Percentiles rank a stretch among this genome's conserved stretches.
These are phyloP conservation scores for Cucurbita argyrosperma DNA, from an alignment of 306 rosid genomes.

Conservation along the genomic window DNA sequence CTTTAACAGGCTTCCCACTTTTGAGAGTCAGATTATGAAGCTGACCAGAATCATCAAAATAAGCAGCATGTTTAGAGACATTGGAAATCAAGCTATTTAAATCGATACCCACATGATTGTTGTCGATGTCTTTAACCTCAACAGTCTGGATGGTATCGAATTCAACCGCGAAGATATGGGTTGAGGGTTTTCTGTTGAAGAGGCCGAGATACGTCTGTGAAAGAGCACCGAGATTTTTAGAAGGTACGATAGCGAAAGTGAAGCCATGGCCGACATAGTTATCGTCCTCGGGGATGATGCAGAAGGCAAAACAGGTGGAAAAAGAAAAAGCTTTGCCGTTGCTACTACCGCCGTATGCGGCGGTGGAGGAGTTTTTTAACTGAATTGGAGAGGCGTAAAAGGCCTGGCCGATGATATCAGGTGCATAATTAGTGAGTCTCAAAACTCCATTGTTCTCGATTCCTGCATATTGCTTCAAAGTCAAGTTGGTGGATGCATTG, in stretches of 20 bases:
- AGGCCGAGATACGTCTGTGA: conserved; percentile 4
- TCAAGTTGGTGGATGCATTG: neutral
- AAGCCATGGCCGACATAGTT: conserved; percentile 5
- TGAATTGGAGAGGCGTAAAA: neutral
- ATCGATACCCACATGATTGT: conserved; percentile 15
- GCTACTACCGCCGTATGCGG: neutral
- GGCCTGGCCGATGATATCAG: neutral
- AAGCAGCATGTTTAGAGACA: neutral
- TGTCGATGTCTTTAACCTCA: neutral
- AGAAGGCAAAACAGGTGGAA: conserved; percentile 7
- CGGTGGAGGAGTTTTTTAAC: conserved; percentile 6
- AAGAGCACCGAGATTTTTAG: neutral
- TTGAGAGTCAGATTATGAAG: neutral
- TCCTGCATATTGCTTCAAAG: neutral
- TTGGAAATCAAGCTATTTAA: neutral
- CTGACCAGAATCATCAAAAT: neutral
- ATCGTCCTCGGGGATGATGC: neutral
- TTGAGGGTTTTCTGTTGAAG: neutral
- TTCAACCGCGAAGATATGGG: conserved; percentile 13
- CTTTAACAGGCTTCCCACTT: neutral
- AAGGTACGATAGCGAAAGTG: conserved; percentile 8
- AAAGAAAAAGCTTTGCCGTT: neutral
- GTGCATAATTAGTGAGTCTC: neutral
- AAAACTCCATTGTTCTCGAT: neutral
- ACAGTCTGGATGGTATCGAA: neutral